These are phyloP conservation scores for Termitomyces sp. DNA, from an alignment of 768 basidiomycete species.

Conservation along the genomic window DNA sequence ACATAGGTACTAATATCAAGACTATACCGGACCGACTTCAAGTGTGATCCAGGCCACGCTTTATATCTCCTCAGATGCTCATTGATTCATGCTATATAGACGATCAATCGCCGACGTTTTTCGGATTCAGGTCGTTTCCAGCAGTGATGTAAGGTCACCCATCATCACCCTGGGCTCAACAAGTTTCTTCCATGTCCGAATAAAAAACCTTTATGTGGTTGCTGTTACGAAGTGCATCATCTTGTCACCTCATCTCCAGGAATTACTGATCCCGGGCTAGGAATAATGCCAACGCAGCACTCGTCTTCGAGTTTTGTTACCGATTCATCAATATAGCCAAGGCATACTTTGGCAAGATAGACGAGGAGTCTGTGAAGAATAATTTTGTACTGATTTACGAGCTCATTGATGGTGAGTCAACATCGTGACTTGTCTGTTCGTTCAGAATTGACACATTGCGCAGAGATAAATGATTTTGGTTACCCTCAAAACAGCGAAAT, in stretches of 20 bases:
- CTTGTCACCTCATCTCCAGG: background rate
- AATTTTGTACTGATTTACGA: conserved; percentile 99
- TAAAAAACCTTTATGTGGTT: conserved; percentile 94
- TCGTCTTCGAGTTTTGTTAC: conserved; percentile 98
- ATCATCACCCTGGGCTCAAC: conserved; percentile 98
- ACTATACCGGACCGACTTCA: conserved; percentile 94
- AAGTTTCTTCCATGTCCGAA: conserved; percentile 96
- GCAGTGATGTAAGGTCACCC: conserved; percentile 93
- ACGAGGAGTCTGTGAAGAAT: conserved; percentile 98
- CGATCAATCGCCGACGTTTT: conserved; percentile 97
- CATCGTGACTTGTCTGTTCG: background rate
- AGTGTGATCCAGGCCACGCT: conserved; percentile 47
- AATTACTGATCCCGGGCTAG: conserved; percentile 31
- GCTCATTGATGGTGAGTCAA: conserved; percentile 81
- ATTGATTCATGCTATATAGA: conserved; percentile 34
- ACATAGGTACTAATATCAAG: conserved; percentile 89
- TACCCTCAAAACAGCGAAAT: conserved; percentile 99
- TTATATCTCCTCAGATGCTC: background rate
- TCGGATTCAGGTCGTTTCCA: conserved; percentile 97
- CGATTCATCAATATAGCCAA: conserved; percentile 92
- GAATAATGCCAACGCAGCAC: conserved; percentile 94
- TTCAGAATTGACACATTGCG: conserved; percentile 1
- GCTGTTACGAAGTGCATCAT: conserved; percentile 85
- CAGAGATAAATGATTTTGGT: conserved; percentile 96
- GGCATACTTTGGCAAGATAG: conserved; percentile 97